Conservation (phyloP, 2,329 filamentous ascomycete genomes). For the Exophiala sp. region DNA sequence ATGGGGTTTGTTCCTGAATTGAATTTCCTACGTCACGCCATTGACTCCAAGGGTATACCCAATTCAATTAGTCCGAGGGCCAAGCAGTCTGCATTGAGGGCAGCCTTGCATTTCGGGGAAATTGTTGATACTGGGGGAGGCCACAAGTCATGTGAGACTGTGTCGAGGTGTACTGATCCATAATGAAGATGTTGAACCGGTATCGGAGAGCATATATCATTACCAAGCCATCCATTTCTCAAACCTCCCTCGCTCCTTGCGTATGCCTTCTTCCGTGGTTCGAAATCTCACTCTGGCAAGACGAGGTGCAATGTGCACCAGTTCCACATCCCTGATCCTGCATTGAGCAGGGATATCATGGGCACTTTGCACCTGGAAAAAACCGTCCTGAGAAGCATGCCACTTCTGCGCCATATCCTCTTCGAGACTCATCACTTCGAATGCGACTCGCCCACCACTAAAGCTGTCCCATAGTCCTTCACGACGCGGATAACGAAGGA, state of each 20-base stretch:
- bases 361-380: background rate
- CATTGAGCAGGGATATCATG: conserved; percentile 5
- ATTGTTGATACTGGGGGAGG: too few species aligned
- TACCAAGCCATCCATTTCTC: background rate
- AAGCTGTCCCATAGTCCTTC: conserved; percentile 10
- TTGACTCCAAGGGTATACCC: too few species aligned
- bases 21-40: too few species aligned
- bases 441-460: background rate
- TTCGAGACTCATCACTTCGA: conserved; percentile 6
- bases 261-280: background rate
- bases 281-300: background rate
- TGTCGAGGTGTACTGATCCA: too few species aligned
- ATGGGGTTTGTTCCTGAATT: too few species aligned
- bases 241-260: background rate
- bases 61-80: too few species aligned
- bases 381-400: background rate
- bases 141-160: too few species aligned
- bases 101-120: too few species aligned
- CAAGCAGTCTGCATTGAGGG: too few species aligned
- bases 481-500: conserved; percentile 11
- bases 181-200: background rate
- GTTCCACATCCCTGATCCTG: conserved; percentile 8
- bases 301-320: conserved; percentile 1
- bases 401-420: conserved; percentile 1
- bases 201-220: background rate